Evolutionary conservation across 1,284 basidiomycete genomes (phyloP).

Genomic region (Ustilago nuda): DNA sequence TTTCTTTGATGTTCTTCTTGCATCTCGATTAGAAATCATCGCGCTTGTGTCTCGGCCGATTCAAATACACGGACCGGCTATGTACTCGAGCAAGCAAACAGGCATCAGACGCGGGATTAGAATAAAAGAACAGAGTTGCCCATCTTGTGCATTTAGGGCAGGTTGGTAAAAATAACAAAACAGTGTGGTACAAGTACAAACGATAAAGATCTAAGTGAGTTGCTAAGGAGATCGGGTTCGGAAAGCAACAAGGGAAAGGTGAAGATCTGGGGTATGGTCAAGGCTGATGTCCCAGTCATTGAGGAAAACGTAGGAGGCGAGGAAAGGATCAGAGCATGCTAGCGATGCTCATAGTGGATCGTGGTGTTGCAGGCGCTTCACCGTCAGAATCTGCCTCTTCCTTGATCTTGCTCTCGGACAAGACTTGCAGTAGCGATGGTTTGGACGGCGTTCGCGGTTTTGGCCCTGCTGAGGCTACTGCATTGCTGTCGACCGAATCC

Average conservation of each 20-base stretch:
- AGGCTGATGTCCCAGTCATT: background rate
- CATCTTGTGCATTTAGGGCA: constrained; percentile 1
- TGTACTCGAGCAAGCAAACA: no score
- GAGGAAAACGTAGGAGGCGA: background rate
- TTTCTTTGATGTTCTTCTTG: background rate
- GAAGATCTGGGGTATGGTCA: background rate
- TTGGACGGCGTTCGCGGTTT: constrained; percentile 1
- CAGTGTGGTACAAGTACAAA: constrained; percentile 25
- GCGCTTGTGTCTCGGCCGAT: no score
- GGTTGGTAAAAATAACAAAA: background rate
- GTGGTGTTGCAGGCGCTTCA: constrained; percentile 28
- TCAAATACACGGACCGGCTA: no score
- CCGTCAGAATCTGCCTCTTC: constrained; percentile 18
- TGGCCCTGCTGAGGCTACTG: background rate
- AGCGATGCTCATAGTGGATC: constrained; percentile 46
- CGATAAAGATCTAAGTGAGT: background rate
- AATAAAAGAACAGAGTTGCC: background rate
- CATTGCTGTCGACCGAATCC: background rate
- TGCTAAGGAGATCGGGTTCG: background rate
- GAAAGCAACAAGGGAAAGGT: background rate
- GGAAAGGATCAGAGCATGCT: constrained; percentile 32
- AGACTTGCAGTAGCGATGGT: constrained; percentile 21
- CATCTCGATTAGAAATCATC: background rate
- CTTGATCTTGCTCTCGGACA: constrained; percentile 27
- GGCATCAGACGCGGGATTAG: background rate